A percentile compares a stretch with the other conserved stretches of the same genome.
These are phyloP conservation scores for Corinectria fuckeliana DNA, from an alignment of 2,329 filamentous ascomycete genomes.

Conservation along the genomic window DNA sequence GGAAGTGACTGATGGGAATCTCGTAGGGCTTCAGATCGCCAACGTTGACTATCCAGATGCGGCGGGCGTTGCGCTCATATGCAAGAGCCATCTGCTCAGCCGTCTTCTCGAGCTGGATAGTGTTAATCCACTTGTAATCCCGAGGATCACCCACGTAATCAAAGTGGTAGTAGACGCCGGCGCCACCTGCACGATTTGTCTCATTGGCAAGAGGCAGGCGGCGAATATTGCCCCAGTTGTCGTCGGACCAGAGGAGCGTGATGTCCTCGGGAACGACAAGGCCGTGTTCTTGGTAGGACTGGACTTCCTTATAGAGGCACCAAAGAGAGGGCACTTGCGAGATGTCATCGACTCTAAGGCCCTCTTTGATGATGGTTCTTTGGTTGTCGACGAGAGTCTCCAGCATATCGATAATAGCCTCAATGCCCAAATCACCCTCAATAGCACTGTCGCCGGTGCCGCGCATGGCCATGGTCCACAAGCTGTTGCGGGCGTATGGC, in stretches of 20 bases:
- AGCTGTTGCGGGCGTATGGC: slow-evolving; percentile 58
- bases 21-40: slow-evolving; percentile 67
- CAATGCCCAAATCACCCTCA: slow-evolving; percentile 54
- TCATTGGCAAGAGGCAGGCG: slow-evolving; percentile 63
- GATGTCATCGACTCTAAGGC: slow-evolving; percentile 12
- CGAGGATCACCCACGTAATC: slow-evolving; percentile 69
- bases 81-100: slow-evolving; percentile 54
- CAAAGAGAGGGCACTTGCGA: slow-evolving; percentile 56
- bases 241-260: slow-evolving; percentile 68
- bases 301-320: slow-evolving; percentile 69
- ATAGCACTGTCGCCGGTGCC: slow-evolving; percentile 70
- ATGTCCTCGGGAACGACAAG: slow-evolving; percentile 67
- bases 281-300: slow-evolving; percentile 68
- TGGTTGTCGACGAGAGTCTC: neutral
- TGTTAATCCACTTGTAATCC: slow-evolving; percentile 68
- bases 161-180: slow-evolving; percentile 66
- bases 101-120: slow-evolving; percentile 38
- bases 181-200: slow-evolving; percentile 59
- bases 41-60: slow-evolving; percentile 69
- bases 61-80: slow-evolving; percentile 53
- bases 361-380: neutral
- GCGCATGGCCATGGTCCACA: slow-evolving; percentile 75
- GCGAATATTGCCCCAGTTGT: slow-evolving; percentile 67
- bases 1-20: slow-evolving; percentile 61
- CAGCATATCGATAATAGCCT: slow-evolving; percentile 49